A percentile compares a stretch with the other conserved stretches of the same genome.
Evolutionary conservation across 2,329 filamentous ascomycete genomes (phyloP).

Genomic region (Ophiocordyceps sinensis): DNA sequence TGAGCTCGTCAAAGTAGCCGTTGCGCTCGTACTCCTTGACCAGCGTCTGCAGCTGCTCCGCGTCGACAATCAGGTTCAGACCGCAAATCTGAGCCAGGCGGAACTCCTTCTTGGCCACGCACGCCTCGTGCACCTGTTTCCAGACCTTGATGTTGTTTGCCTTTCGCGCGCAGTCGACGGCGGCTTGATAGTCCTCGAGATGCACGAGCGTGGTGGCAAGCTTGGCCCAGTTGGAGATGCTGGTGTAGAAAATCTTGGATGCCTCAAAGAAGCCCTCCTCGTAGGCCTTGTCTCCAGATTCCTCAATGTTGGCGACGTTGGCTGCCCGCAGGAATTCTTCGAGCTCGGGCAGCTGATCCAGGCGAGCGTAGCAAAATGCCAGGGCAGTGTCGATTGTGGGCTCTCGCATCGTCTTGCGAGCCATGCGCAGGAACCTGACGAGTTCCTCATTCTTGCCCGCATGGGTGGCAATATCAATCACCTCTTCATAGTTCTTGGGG

Average conservation of each 20-base stretch:
- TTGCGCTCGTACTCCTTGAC: constrained; percentile 95
- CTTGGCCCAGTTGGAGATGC: constrained; percentile 99
- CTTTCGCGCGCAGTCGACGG: constrained; percentile 94
- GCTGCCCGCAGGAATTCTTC: constrained; percentile 90
- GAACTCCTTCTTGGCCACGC: constrained; percentile 97
- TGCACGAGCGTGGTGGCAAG: constrained; percentile 96
- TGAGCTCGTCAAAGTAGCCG: constrained; percentile 97
- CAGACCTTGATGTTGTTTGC: constrained; percentile 99
- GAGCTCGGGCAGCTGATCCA: constrained; percentile 81
- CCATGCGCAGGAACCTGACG: constrained; percentile 93
- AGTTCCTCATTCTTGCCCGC: constrained; percentile 97
- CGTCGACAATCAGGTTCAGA: constrained; percentile 94
- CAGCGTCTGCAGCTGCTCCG: constrained; percentile 82
- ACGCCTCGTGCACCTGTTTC: constrained; percentile 96
- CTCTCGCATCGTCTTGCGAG: constrained; percentile 90
- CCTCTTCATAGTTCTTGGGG: constrained; percentile 83
- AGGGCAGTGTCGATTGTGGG: constrained; percentile 85
- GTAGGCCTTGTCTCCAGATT: constrained; percentile 96
- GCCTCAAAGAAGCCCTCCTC: constrained; percentile 89
- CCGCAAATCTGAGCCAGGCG: constrained; percentile 96
- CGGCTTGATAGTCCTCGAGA: constrained; percentile 90
- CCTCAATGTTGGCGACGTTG: constrained; percentile 91
- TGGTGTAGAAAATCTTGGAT: constrained; percentile 96
- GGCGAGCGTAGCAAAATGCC: constrained; percentile 83
- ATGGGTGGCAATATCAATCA: constrained; percentile 89